Base-by-base conservation (phyloP, 306 rosid genomes). In the Prunus mira region DNA sequence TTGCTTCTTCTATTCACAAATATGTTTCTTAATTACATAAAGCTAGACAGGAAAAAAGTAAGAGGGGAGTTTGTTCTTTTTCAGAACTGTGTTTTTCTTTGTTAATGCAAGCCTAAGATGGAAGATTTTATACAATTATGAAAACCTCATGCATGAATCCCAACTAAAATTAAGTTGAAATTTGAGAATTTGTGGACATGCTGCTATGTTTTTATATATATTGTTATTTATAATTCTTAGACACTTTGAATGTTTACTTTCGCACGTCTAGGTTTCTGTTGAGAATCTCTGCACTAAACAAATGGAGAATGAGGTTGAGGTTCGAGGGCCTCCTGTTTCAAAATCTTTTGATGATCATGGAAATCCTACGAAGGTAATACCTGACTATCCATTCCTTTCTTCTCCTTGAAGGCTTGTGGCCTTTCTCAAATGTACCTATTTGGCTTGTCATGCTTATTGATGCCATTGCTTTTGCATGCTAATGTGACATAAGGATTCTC, bases 321-420 rank as follows among this genome's bases (percentile, higher is more conserved):
- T 92, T 83, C 89, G 97, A 67, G 98, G 98, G 56, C 98, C 98
- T 77, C 98, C 98, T 69, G 93, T 87, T 84, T 91, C 89, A 56
- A 94, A 94, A 86, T 90, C 98, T 78, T 94, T 85, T 84, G 95
- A 94, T 80, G 80, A 78, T 73, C 88, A 88, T 65, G 96, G 96
- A 85, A 91, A 87, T 82, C 93, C 93, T 74, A 90, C 95, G 13
- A 94, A 94, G 98, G 98, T 94, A 61, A 77, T 20, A 73, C 3
- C 12, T 38, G 25, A 22, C 12, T 50, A 57, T 46, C 51, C 69
- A 28, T 46, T 74, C 46, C 46, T 62, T 69, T 61, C 13, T 46
- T 58, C 41, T 50, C 62, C 24, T 32, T 52, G 19, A 25, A 30
- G 38, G 41, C 3, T 22, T 67, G 28, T 67, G 17, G 72, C 12